Evolutionary conservation across 1,139 yeast species (phyloP).

Genomic region (Taphrina sp.): DNA sequence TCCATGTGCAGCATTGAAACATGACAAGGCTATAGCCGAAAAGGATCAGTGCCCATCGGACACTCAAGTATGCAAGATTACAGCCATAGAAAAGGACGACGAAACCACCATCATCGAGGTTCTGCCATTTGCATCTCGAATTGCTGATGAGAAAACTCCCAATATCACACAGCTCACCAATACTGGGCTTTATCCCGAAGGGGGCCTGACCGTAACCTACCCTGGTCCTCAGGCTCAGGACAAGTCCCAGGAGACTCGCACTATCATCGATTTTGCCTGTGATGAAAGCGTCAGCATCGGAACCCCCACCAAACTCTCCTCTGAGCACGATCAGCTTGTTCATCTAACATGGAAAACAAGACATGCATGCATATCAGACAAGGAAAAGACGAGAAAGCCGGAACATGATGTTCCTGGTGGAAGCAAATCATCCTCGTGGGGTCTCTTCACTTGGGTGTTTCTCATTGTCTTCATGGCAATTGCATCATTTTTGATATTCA

Average conservation of each 20-base stretch:
- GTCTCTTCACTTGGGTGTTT: slow-evolving; percentile 29
- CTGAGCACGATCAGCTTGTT: slow-evolving; percentile 2
- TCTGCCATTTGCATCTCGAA: slow-evolving; percentile 6
- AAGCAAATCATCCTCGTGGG: slow-evolving; percentile 21
- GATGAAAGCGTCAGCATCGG: slow-evolving; percentile 13
- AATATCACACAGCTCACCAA: slow-evolving; percentile 1
- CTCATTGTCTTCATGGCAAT: slow-evolving; percentile 24
- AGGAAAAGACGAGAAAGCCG: background rate
- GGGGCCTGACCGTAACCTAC: slow-evolving; percentile 3
- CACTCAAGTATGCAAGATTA: slow-evolving; percentile 48
- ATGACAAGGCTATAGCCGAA: slow-evolving; percentile 41
- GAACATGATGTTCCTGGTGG: slow-evolving; percentile 25
- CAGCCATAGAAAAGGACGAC: slow-evolving; percentile 7
- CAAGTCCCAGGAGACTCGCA: background rate
- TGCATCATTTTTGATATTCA: slow-evolving; percentile 20
- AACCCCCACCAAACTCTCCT: background rate
- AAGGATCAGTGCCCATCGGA: slow-evolving; percentile 59
- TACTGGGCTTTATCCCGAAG: background rate
- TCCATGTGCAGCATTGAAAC: slow-evolving; percentile 56
- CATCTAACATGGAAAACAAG: slow-evolving; percentile 13
- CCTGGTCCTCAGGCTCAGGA: background rate
- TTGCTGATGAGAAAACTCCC: background rate
- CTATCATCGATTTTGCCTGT: slow-evolving; percentile 15
- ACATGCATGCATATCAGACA: slow-evolving; percentile 10
- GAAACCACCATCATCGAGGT: slow-evolving; percentile 17